Evolutionary conservation across 73 alveolate genomes (phyloP).

Genomic region (Effrenium voratum): DNA sequence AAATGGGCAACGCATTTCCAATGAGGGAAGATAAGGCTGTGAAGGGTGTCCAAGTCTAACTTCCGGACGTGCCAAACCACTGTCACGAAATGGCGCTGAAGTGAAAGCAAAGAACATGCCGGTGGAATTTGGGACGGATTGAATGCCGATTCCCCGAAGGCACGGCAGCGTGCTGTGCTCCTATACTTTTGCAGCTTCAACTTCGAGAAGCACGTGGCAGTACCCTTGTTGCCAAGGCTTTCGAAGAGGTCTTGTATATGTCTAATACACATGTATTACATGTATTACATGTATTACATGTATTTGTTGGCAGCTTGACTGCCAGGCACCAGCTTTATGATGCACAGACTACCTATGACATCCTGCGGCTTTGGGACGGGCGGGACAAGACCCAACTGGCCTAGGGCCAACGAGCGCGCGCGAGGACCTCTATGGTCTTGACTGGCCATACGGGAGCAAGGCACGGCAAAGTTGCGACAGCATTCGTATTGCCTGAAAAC

Average conservation of each 20-base stretch:
- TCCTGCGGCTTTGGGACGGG: conserved; percentile 77
- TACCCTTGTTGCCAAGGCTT: conserved; percentile 37
- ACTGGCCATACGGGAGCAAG: conserved; percentile 58
- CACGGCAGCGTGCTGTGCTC: conserved; percentile 52
- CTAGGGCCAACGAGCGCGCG: not conserved
- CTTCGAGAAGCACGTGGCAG: conserved; percentile 46
- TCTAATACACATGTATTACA: not conserved
- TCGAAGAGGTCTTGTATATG: not conserved
- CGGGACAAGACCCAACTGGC: not conserved
- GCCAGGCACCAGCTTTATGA: conserved; percentile 70
- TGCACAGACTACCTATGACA: conserved; percentile 37
- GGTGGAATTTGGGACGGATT: no score
- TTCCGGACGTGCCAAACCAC: no score
- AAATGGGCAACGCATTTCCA: no score
- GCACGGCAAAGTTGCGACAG: not conserved
- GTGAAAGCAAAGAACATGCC: no score
- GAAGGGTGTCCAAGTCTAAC: no score
- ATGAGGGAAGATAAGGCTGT: no score
- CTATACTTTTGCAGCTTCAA: conserved; percentile 65
- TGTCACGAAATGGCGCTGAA: no score
- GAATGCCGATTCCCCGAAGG: no score
- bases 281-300: no score
- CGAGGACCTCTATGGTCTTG: conserved; percentile 41
- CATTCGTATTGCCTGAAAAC: no score
- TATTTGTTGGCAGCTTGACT: no score